phyloP scores from a whole-genome alignment of 1,284 basidiomycete genomes.

The Fomitiporia mediterranea region DNA sequence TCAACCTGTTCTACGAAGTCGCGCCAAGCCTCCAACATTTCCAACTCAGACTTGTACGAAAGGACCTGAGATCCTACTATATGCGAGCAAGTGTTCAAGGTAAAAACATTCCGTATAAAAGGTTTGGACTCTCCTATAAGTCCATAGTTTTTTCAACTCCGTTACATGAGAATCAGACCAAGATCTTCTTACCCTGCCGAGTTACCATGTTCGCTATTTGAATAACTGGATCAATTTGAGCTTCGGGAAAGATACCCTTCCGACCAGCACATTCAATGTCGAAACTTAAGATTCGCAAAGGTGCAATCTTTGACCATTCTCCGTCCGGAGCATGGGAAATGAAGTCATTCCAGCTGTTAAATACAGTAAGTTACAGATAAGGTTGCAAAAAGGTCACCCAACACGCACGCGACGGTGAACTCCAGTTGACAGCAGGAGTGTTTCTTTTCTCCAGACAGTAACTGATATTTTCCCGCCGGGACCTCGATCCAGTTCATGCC shows the following conservation, averaged over 20 bases:
- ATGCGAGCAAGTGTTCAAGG: conserved; percentile 86
- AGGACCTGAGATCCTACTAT: conserved; percentile 94
- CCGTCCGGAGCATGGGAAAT: conserved; percentile 88
- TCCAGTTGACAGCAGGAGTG: conserved; percentile 86
- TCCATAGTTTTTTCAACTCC: no score
- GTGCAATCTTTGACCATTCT: conserved; percentile 86
- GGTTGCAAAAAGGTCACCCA: background rate
- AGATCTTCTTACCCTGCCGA: conserved; percentile 65
- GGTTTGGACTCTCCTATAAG: conserved; percentile 79
- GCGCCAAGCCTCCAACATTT: conserved; percentile 76
- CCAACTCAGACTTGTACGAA: conserved; percentile 71
- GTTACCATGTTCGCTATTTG: conserved; percentile 99
- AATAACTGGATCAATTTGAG: conserved; percentile 86
- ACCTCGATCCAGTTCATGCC: conserved; percentile 99
- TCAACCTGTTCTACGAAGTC: conserved; percentile 85
- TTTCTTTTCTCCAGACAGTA: conserved; percentile 53
- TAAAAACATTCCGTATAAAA: conserved; percentile 95
- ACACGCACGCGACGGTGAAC: conserved; percentile 62
- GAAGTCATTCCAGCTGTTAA: conserved; percentile 69
- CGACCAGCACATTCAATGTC: conserved; percentile 97
- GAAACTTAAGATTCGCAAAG: conserved; percentile 88
- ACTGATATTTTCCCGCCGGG: conserved; percentile 72
- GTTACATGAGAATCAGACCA: background rate
- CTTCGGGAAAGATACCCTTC: conserved; percentile 93
- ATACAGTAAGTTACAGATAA: conserved; percentile 12